Conservation (phyloP, 2,329 filamentous ascomycete genomes). For the Leptographium galeiforme region DNA sequence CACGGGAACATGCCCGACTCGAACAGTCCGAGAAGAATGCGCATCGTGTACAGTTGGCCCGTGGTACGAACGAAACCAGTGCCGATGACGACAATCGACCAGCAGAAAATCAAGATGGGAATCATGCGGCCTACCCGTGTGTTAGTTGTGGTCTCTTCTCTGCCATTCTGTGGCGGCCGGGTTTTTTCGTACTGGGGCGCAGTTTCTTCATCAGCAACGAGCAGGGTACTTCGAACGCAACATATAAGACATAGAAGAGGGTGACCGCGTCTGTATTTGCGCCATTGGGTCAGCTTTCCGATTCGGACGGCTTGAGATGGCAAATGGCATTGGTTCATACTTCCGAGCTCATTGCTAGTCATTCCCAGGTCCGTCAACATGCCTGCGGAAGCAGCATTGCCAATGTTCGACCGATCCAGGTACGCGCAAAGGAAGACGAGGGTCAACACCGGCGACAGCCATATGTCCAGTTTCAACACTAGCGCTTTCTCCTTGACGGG, state of each 20-base stretch:
- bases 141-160: neutral
- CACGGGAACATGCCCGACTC: constrained; percentile 50
- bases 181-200: too few species aligned
- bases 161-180: neutral
- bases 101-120: constrained; percentile 6
- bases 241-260: constrained; percentile 5
- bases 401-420: constrained; percentile 8
- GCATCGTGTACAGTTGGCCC: constrained; percentile 40
- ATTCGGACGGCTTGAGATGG: too few species aligned
- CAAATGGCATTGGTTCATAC: neutral
- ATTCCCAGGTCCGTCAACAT: constrained; percentile 1
- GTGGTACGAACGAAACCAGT: constrained; percentile 44
- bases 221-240: constrained; percentile 3
- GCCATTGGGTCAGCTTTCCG: neutral
- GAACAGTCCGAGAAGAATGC: constrained; percentile 42
- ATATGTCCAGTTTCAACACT: constrained; percentile 4
- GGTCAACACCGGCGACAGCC: neutral
- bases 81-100: constrained; percentile 30
- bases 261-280: neutral
- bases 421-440: constrained; percentile 1
- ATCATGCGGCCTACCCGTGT: neutral
- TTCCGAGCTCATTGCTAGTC: neutral
- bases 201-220: neutral
- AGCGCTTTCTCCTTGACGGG: constrained; percentile 1
- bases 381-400: constrained; percentile 6